Base-by-base conservation (phyloP, 2,329 filamentous ascomycete genomes). In the Myrmaecium sp. region DNA sequence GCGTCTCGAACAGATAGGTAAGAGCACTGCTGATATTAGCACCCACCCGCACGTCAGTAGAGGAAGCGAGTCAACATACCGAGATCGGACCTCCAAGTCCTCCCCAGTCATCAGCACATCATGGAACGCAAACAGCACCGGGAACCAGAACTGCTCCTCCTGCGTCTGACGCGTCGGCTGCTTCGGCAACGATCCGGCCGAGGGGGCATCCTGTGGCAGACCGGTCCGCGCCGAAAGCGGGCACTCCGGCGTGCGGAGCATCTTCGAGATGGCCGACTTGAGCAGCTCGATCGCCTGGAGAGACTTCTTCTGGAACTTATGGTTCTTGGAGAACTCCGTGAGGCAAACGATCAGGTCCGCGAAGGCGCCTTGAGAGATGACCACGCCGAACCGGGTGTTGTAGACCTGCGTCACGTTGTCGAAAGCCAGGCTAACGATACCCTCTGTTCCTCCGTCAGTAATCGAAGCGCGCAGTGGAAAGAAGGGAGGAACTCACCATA, bases 41-140 rank as follows among this genome's bases (percentile, higher is more conserved):
- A n/a, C 12, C 14, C 3, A 17, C 7, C 11, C 5, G 12, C 12
- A 10, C 14, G 10, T 11, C 6, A 17, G 14, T 23, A 8, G 27
- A 11, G 9, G 2, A 8, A 19, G 16, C 4, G 26, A 23, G 9
- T 33, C 46, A 36, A n/a, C 29, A 28, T 49, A 59, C 55, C 60
- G 55, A 34, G 69, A 94, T 31, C 89, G 76, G 21, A 95, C 89
- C 54, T 99, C 89, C 11, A 99, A 65, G 47, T 99, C 89, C 52
- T 98, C 91, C 3, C 91, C 89, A 2, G 89, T 98, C 89, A 99
- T 99, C 25, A 99, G 60, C 13, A 98, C 84, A 49, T 98, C 89
- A 47, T 99, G 89, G 61, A 98, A 98, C 3, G 91, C 86, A 46
- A 98, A 95, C 16, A 99, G 62, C 5, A 98, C 80, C 0, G 89